phyloP scores from a whole-genome alignment of 2,329 filamentous ascomycete genomes.

The Pseudogymnoascus sp. region DNA sequence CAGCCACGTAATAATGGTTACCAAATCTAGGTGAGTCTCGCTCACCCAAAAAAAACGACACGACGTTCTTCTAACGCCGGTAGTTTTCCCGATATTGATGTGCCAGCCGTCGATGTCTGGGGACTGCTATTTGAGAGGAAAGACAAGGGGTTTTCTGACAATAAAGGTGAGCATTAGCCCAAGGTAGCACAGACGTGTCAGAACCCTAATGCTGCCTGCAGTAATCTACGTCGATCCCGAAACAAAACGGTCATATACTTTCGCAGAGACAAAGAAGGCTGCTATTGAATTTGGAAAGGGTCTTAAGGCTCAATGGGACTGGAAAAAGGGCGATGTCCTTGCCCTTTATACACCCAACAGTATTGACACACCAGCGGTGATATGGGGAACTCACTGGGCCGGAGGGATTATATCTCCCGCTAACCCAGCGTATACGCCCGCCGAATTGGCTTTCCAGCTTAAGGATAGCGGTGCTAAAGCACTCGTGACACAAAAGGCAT shows the following conservation, averaged over 20 bases:
- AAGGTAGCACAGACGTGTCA: background rate
- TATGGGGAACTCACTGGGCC: slow-evolving; percentile 75
- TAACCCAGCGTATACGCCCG: slow-evolving; percentile 77
- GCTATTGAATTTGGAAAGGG: slow-evolving; percentile 75
- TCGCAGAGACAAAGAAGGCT: slow-evolving; percentile 54
- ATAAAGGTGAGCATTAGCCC: slow-evolving; percentile 53
- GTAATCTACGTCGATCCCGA: slow-evolving; percentile 73
- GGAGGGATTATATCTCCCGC: slow-evolving; percentile 77
- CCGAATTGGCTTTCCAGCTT: slow-evolving; percentile 80
- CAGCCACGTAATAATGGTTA: slow-evolving; percentile 11
- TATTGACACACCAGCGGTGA: slow-evolving; percentile 72
- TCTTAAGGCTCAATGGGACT: slow-evolving; percentile 65
- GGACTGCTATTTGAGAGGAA: slow-evolving; percentile 66
- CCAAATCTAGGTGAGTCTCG: slow-evolving; percentile 2
- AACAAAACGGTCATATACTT: slow-evolving; percentile 63
- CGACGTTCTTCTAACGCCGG: background rate
- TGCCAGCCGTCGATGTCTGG: slow-evolving; percentile 75
- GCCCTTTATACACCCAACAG: slow-evolving; percentile 78
- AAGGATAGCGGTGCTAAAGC: slow-evolving; percentile 68
- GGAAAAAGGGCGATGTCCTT: slow-evolving; percentile 77
- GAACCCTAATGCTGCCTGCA: slow-evolving; percentile 31
- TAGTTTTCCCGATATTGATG: slow-evolving; percentile 53
- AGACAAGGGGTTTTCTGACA: slow-evolving; percentile 57
- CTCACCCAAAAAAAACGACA: background rate
- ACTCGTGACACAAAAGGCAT: slow-evolving; percentile 64